These are phyloP conservation scores for Eutrema yunnanense DNA, from an alignment of 345 rosid species.

Conservation along the genomic window DNA sequence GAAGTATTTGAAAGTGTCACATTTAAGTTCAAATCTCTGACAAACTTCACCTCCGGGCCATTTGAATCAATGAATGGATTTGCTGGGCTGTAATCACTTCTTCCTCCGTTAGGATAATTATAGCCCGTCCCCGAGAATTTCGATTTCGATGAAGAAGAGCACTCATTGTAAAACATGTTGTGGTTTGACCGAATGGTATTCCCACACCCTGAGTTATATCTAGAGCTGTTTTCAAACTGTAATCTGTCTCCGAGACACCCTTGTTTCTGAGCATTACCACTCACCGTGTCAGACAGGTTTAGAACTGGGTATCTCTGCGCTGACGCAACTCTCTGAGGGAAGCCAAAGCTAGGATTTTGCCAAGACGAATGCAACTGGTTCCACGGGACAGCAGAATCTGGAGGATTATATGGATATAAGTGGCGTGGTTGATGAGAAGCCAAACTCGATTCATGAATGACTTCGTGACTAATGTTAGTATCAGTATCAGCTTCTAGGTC, in stretches of 20 bases:
- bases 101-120: slow-evolving; percentile 21
- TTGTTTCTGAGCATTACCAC: slow-evolving; percentile 43
- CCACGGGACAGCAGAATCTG: slow-evolving; percentile 46
- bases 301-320: slow-evolving; percentile 44
- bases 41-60: slow-evolving; percentile 32
- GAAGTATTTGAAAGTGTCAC: slow-evolving; percentile 27
- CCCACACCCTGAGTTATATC: slow-evolving; percentile 24
- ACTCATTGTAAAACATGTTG: slow-evolving; percentile 27
- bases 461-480: slow-evolving; percentile 34
- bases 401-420: slow-evolving; percentile 34
- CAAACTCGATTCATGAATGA: slow-evolving; percentile 41
- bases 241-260: slow-evolving; percentile 48
- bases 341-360: slow-evolving; percentile 44
- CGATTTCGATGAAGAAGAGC: slow-evolving; percentile 37
- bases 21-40: slow-evolving; percentile 33
- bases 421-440: slow-evolving; percentile 35
- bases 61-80: slow-evolving; percentile 7
- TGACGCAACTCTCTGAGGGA: slow-evolving; percentile 49
- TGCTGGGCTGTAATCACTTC: slow-evolving; percentile 20
- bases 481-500: slow-evolving; percentile 44
- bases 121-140: slow-evolving; percentile 6
- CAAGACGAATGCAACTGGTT: slow-evolving; percentile 48
- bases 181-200: slow-evolving; percentile 25
- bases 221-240: slow-evolving; percentile 37
- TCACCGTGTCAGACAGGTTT: slow-evolving; percentile 41